Evolutionary conservation across 768 basidiomycete genomes (phyloP).

Genomic region (Russula emetica): DNA sequence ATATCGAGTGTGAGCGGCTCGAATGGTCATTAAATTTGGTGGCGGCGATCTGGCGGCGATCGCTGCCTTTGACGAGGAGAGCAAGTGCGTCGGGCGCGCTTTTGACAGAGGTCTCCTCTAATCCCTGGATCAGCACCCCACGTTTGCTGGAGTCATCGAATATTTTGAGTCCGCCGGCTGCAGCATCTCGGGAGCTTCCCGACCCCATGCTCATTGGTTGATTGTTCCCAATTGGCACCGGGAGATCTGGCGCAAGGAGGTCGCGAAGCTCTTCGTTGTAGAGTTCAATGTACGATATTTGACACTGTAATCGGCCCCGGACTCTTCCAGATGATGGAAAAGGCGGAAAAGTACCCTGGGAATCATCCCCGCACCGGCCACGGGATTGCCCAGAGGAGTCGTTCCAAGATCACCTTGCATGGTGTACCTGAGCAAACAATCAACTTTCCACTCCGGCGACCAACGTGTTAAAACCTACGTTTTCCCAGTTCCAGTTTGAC

Average conservation of each 20-base stretch:
- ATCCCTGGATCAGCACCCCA: slow-evolving; percentile 89
- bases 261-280: slow-evolving; percentile 99
- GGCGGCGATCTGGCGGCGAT: slow-evolving; percentile 86
- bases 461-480: slow-evolving; percentile 57
- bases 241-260: slow-evolving; percentile 75
- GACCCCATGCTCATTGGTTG: slow-evolving; percentile 76
- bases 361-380: slow-evolving; percentile 89
- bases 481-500: slow-evolving; percentile 98
- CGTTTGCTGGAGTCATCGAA: slow-evolving; percentile 89
- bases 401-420: slow-evolving; percentile 94
- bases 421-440: slow-evolving; percentile 58
- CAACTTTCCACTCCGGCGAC: neutral
- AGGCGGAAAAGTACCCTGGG: slow-evolving; percentile 89
- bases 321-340: slow-evolving; percentile 81
- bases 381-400: slow-evolving; percentile 84
- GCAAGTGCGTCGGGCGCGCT: slow-evolving; percentile 78
- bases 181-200: slow-evolving; percentile 42
- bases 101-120: slow-evolving; percentile 85
- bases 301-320: slow-evolving; percentile 79
- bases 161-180: slow-evolving; percentile 64
- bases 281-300: slow-evolving; percentile 92
- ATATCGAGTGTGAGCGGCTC: slow-evolving; percentile 95
- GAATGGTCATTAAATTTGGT: slow-evolving; percentile 98
- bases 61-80: slow-evolving; percentile 83
- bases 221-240: slow-evolving; percentile 56